Evolutionary conservation across 495 filamentous ascomycete species (phyloP).

Genomic region (Thozetella sp.): DNA sequence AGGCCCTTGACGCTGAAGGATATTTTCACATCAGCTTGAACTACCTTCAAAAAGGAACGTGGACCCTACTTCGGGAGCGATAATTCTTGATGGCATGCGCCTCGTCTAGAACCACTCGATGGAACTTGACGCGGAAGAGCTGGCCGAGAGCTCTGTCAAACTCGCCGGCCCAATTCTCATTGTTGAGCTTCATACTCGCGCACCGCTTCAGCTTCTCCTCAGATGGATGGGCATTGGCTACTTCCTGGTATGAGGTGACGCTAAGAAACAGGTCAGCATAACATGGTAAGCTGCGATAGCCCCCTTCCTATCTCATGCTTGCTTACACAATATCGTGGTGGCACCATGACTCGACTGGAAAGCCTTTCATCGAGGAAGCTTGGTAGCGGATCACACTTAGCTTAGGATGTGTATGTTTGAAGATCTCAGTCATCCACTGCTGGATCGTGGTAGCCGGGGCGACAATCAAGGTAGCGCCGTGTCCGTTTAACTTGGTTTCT

Average conservation of each 20-base stretch:
- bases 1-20: constrained; percentile 19
- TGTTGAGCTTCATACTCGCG: constrained; percentile 4
- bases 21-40: background rate
- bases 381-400: constrained; percentile 31
- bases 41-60: background rate
- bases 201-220: constrained; percentile 3
- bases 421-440: constrained; percentile 67
- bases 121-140: constrained; percentile 19
- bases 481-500: constrained; percentile 14
- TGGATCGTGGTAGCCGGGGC: constrained; percentile 66
- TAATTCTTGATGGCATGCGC: constrained; percentile 33
- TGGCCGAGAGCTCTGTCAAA: constrained; percentile 8
- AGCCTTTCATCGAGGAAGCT: constrained; percentile 64
- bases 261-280: constrained; percentile 4
- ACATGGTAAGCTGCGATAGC: background rate
- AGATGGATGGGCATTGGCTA: constrained; percentile 15
- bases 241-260: constrained; percentile 23
- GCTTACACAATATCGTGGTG: background rate
- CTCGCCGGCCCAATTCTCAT: constrained; percentile 9
- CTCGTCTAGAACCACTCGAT: constrained; percentile 34
- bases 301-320: background rate
- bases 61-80: constrained; percentile 8
- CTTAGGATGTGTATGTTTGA: constrained; percentile 43
- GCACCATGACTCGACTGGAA: constrained; percentile 39
- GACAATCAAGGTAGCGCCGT: constrained; percentile 58